A percentile compares a stretch with the other conserved stretches of the same genome.
Evolutionary conservation across 148 eudicot genomes (phyloP).

Genomic region (Rhododendron griersonianum): DNA sequence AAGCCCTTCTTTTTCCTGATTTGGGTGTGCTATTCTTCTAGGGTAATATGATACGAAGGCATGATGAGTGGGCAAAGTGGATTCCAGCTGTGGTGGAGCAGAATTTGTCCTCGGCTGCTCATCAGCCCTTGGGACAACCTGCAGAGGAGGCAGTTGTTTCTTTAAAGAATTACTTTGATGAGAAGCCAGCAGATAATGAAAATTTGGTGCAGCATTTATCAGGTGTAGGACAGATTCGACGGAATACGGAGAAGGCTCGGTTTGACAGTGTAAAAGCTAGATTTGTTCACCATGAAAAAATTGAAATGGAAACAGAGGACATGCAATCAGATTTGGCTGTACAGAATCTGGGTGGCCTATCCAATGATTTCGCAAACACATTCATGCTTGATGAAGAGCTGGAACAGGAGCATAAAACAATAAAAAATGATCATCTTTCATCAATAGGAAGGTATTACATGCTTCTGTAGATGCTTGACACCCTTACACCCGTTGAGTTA

Average conservation of each 20-base stretch:
- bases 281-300: constrained; percentile 18
- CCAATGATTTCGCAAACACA: constrained; percentile 60
- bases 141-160: constrained; percentile 15
- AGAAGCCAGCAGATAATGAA: constrained; percentile 21
- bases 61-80: constrained; percentile 85
- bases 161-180: constrained; percentile 14
- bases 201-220: constrained; percentile 11
- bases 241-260: constrained; percentile 16
- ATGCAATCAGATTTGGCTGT: constrained; percentile 24
- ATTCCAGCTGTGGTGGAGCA: constrained; percentile 26
- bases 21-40: constrained; percentile 19
- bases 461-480: background rate
- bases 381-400: constrained; percentile 97
- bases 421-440: constrained; percentile 28
- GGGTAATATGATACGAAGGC: constrained; percentile 76
- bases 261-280: constrained; percentile 19
- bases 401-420: constrained; percentile 52
- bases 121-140: constrained; percentile 18
- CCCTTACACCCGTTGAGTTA: background rate
- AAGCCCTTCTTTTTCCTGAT: background rate
- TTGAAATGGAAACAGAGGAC: constrained; percentile 16
- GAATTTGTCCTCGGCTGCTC: constrained; percentile 23
- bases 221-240: constrained; percentile 11
- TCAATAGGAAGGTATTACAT: constrained; percentile 51
- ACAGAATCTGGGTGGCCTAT: constrained; percentile 37